Evolutionary conservation across 345 rosid species (phyloP).

Genomic region (Melaleuca quinquenervia): DNA sequence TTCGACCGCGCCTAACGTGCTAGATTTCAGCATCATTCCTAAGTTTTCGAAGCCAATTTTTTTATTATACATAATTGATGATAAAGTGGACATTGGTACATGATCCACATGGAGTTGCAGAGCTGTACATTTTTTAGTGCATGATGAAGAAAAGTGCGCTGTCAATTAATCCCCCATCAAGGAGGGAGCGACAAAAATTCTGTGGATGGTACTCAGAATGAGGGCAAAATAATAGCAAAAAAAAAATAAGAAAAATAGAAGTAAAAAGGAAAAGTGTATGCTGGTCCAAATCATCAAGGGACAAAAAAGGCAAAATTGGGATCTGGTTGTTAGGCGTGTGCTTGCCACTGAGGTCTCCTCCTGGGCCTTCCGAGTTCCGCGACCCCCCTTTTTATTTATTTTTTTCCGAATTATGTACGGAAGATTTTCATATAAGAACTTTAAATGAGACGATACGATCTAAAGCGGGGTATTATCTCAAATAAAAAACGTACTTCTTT

Average conservation of each 20-base stretch:
- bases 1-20: not conserved
- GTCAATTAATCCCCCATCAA: not conserved
- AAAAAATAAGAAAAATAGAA: no score
- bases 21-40: not conserved
- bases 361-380: slow-evolving; percentile 1
- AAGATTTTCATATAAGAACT: not conserved
- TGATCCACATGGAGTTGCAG: not conserved
- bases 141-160: not conserved
- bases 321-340: slow-evolving; percentile 33
- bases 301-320: slow-evolving; percentile 39
- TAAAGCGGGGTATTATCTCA: not conserved
- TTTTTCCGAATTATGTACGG: not conserved
- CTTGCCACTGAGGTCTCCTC: slow-evolving; percentile 53
- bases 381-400: not conserved
- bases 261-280: slow-evolving; percentile 2
- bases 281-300: slow-evolving; percentile 35
- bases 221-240: not conserved
- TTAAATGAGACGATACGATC: not conserved
- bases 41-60: not conserved
- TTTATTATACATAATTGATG: no score
- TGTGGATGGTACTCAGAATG: not conserved
- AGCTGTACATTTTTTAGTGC: not conserved
- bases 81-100: not conserved
- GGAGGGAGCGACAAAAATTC: not conserved
- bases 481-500: not conserved